These are phyloP conservation scores for Candida sp. DNA, from an alignment of 1,139 yeast genomes.

Conservation along the genomic window DNA sequence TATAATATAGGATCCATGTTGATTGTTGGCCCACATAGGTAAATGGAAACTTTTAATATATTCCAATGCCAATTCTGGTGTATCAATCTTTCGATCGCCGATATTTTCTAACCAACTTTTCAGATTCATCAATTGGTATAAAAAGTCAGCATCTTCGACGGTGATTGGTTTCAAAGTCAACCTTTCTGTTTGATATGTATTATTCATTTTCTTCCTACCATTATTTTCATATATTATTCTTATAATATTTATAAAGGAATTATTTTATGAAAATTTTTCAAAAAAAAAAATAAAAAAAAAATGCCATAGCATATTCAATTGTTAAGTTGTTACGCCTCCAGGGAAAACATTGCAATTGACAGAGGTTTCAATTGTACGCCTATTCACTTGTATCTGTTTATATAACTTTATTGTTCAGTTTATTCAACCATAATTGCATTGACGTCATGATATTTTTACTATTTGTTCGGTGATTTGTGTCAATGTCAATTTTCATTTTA, in stretches of 20 bases:
- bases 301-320: background rate
- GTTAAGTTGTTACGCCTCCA: no score
- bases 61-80: background rate
- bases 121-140: conserved; percentile 1
- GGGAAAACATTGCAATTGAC: no score
- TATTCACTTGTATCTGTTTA: no score
- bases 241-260: no score
- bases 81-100: conserved; percentile 1
- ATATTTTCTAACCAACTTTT: conserved; percentile 1
- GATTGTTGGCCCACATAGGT: background rate
- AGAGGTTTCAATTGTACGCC: no score
- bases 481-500: background rate
- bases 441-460: no score
- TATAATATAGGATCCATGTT: background rate
- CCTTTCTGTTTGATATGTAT: background rate
- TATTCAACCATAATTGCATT: no score
- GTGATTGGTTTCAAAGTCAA: background rate
- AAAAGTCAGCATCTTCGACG: background rate
- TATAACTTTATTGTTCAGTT: no score
- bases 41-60: background rate
- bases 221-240: background rate
- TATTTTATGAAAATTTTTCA: background rate
- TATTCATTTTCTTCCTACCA: background rate
- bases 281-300: no score
- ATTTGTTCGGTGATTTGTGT: no score